Conservation (phyloP, 2,329 filamentous ascomycete genomes). For the Colletotrichum camelliae region DNA sequence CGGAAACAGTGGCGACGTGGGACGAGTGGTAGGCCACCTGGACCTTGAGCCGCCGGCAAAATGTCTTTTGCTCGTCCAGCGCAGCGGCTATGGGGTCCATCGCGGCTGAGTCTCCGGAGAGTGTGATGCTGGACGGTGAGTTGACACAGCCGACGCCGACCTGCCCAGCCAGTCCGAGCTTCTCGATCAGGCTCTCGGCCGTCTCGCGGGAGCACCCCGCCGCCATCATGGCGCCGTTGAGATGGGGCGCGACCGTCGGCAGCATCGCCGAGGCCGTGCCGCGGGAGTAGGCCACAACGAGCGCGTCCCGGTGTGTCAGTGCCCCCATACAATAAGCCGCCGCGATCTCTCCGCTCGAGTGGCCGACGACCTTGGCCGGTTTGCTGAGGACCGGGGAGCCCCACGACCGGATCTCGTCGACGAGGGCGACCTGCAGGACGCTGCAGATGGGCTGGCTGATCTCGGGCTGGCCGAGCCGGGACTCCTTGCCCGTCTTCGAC, state of each 20-base stretch:
- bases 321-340: constrained; percentile 35
- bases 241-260: background rate
- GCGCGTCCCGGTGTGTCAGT: background rate
- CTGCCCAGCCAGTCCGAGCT: background rate
- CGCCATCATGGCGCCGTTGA: constrained; percentile 9
- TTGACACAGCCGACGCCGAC: constrained; percentile 27
- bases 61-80: constrained; percentile 44
- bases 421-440: constrained; percentile 42
- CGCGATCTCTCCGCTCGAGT: constrained; percentile 44
- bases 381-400: constrained; percentile 30
- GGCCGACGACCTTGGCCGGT: constrained; percentile 36
- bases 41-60: constrained; percentile 24
- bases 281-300: background rate
- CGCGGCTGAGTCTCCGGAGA: constrained; percentile 10
- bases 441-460: constrained; percentile 39
- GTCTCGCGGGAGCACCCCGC: background rate
- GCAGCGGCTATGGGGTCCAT: constrained; percentile 25
- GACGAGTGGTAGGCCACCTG: constrained; percentile 27
- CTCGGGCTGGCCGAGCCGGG: constrained; percentile 1
- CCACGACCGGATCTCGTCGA: constrained; percentile 36
- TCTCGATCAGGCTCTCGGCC: background rate
- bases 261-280: background rate
- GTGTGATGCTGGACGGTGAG: constrained; percentile 27
- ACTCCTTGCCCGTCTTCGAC: background rate
- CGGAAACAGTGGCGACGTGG: constrained; percentile 17